Evolutionary conservation across 2,329 filamentous ascomycete genomes (phyloP).

Genomic region (Calonectria multiphialidica): DNA sequence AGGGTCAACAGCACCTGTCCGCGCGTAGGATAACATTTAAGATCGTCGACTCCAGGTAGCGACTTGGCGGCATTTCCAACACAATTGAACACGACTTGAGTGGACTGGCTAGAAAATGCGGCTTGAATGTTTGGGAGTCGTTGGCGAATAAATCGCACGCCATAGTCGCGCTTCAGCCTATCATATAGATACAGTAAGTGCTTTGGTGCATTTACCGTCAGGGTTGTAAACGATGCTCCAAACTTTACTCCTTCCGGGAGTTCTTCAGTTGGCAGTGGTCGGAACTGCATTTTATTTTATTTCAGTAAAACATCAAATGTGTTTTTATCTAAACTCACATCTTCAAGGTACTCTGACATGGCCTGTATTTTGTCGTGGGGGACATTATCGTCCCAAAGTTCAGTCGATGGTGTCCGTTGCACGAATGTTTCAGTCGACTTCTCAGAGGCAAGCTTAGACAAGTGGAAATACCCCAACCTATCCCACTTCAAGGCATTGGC

Average conservation of each 20-base stretch:
- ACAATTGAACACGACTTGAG: constrained; percentile 50
- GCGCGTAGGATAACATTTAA: constrained; percentile 54
- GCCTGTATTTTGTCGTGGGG: constrained; percentile 54
- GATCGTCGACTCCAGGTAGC: constrained; percentile 51
- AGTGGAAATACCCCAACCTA: constrained; percentile 51
- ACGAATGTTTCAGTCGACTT: constrained; percentile 48
- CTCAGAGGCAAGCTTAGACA: constrained; percentile 48
- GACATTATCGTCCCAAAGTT: constrained; percentile 55
- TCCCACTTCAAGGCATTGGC: constrained; percentile 58
- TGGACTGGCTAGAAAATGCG: constrained; percentile 41
- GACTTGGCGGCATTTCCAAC: constrained; percentile 49
- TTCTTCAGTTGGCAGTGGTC: constrained; percentile 41
- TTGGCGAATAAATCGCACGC: constrained; percentile 47
- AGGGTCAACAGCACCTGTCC: constrained; percentile 53
- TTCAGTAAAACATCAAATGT: neutral
- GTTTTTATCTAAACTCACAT: constrained; percentile 42
- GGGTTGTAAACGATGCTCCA: constrained; percentile 50
- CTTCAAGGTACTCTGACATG: constrained; percentile 55
- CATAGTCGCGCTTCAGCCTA: constrained; percentile 41
- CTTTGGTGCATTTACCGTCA: constrained; percentile 53
- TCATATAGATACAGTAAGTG: constrained; percentile 49
- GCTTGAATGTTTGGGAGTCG: constrained; percentile 43
- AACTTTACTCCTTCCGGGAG: constrained; percentile 49
- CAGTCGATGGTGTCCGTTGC: constrained; percentile 50
- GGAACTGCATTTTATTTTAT: constrained; percentile 44